phyloP scores from a whole-genome alignment of 495 filamentous ascomycete genomes.

The Hypoxylon intermedium region DNA sequence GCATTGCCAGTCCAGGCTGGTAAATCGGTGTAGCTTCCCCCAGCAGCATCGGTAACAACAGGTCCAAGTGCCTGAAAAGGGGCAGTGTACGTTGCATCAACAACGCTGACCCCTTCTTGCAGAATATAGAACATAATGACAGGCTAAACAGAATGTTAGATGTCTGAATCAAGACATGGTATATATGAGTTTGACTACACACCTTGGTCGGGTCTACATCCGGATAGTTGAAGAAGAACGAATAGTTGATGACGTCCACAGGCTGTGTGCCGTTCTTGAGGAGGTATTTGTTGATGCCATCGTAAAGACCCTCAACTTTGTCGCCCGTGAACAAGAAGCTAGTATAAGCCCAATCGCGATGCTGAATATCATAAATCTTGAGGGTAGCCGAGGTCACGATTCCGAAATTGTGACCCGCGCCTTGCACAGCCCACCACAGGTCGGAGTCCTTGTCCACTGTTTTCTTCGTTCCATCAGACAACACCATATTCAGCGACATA shows the following conservation, averaged over 20 bases:
- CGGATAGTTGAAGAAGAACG: constrained; percentile 52
- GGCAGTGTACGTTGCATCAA: constrained; percentile 47
- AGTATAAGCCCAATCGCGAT: constrained; percentile 49
- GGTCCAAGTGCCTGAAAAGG: constrained; percentile 54
- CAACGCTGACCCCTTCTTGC: constrained; percentile 50
- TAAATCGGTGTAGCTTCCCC: constrained; percentile 53
- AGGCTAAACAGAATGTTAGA: constrained; percentile 35
- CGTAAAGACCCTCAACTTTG: constrained; percentile 56
- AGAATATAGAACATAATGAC: constrained; percentile 56
- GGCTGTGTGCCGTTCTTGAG: constrained; percentile 50
- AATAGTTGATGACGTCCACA: constrained; percentile 52
- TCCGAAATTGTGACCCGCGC: constrained; percentile 70
- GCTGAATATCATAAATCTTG: constrained; percentile 54
- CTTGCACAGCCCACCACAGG: constrained; percentile 64
- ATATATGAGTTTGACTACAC: neutral
- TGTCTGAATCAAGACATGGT: neutral
- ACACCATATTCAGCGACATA: constrained; percentile 60
- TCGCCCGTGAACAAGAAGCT: constrained; percentile 52
- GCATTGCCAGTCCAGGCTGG: constrained; percentile 49
- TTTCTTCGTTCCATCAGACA: constrained; percentile 60
- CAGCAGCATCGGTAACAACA: constrained; percentile 28
- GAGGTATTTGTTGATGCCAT: constrained; percentile 48
- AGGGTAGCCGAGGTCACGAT: constrained; percentile 60
- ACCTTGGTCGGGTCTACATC: constrained; percentile 41
- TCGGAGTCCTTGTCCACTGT: constrained; percentile 52